These are phyloP conservation scores for Polymyxa betae DNA, from an alignment of 208 protist species.

Conservation along the genomic window DNA sequence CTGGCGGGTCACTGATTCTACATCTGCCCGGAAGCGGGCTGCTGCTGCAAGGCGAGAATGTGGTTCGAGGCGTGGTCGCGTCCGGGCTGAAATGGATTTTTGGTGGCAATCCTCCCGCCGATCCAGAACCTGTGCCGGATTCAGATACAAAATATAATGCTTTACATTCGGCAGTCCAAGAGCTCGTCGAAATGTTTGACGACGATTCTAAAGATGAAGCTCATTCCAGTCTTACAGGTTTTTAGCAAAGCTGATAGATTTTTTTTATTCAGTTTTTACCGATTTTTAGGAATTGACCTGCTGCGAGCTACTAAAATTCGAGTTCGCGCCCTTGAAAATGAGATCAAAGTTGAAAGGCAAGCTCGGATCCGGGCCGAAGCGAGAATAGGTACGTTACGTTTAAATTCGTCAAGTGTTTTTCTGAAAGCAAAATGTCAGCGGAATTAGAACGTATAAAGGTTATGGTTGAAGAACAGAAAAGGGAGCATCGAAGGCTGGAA, in stretches of 20 bases:
- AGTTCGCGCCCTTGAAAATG: background rate
- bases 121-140: background rate
- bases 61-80: background rate
- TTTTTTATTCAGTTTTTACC: too few species aligned
- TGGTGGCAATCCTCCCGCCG: background rate
- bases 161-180: background rate
- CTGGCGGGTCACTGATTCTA: background rate
- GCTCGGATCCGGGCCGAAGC: background rate
- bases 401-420: background rate
- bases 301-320: background rate
- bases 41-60: background rate
- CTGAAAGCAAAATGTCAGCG: background rate
- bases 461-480: background rate
- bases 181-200: background rate
- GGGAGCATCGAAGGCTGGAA: background rate
- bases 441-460: background rate
- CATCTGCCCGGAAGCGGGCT: background rate
- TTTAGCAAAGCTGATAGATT: too few species aligned
- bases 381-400: background rate
- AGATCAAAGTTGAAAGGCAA: background rate
- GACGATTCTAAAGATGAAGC: background rate
- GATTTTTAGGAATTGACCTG: constrained; percentile 3
- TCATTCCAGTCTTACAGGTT: background rate
- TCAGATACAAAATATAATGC: background rate
- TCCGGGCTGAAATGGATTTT: background rate